These are phyloP conservation scores for Sphagnurus paluster DNA, from an alignment of 1,284 basidiomycete species.

Conservation along the genomic window DNA sequence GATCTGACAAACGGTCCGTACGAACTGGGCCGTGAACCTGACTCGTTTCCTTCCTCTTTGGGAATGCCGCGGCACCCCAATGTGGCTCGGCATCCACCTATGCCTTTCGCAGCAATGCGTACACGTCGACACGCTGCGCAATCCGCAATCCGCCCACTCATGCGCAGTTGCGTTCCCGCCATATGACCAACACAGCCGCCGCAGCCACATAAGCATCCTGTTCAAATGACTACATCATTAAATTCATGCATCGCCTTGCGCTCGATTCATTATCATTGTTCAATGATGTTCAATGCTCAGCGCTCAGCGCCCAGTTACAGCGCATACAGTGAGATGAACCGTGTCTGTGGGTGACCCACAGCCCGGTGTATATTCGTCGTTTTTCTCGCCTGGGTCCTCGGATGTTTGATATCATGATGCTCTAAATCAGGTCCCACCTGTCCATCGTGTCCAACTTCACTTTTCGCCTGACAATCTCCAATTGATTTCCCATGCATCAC, in stretches of 20 bases:
- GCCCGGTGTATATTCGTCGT: neutral
- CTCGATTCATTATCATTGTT: conserved; percentile 8
- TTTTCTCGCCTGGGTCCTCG: conserved; percentile 5
- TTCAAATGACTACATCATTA: no score
- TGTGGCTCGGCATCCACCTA: conserved; percentile 21
- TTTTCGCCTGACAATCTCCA: conserved; percentile 8
- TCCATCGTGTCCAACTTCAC: conserved; percentile 1
- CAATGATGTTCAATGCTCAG: conserved; percentile 1
- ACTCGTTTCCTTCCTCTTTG: conserved; percentile 18
- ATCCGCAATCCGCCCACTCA: no score
- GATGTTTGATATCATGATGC: conserved; percentile 1
- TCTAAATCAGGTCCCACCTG: conserved; percentile 8
- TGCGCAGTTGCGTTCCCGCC: conserved; percentile 1
- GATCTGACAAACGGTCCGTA: conserved; percentile 21
- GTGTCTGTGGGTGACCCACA: no score
- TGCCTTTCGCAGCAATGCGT: conserved; percentile 1
- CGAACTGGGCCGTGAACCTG: conserved; percentile 18
- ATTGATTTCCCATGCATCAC: no score
- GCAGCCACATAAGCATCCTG: no score
- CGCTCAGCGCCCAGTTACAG: neutral
- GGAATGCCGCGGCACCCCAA: conserved; percentile 13
- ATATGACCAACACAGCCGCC: no score
- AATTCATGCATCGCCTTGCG: conserved; percentile 5
- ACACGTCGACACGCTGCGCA: no score
- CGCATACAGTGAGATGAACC: neutral